phyloP scores from a whole-genome alignment of 2,329 filamentous ascomycete species.

The Chalaropsis thielavioides region DNA sequence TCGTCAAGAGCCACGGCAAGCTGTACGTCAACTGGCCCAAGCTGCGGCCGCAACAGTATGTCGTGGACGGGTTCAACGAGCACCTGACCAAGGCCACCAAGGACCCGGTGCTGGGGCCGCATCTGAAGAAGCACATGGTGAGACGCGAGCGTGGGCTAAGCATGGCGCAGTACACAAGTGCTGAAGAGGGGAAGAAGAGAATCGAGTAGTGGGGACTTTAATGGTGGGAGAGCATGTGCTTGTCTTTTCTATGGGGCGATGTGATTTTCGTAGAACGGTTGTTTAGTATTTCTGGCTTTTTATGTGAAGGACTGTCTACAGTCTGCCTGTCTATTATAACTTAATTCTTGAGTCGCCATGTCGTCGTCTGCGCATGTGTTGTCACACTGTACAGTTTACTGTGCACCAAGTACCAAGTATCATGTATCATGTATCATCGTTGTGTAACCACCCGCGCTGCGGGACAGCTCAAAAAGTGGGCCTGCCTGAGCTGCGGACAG shows the following conservation, averaged over 20 bases:
- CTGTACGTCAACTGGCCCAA: conserved; percentile 98
- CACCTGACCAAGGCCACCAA: conserved; percentile 70
- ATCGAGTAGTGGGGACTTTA: conserved; percentile 67
- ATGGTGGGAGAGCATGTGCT: no score
- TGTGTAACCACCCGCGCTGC: no score
- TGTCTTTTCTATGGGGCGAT: background rate
- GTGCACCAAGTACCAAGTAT: no score
- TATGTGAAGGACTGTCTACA: background rate
- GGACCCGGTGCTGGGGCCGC: conserved; percentile 63
- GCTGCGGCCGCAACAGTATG: conserved; percentile 75
- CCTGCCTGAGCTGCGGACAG: no score
- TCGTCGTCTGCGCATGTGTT: background rate
- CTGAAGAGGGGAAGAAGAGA: conserved; percentile 97
- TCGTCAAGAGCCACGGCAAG: conserved; percentile 74
- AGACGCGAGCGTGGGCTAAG: conserved; percentile 72
- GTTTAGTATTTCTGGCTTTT: background rate
- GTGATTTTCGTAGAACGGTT: background rate
- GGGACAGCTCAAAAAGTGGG: no score
- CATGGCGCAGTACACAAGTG: conserved; percentile 64
- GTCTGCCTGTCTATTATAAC: background rate
- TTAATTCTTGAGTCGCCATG: background rate
- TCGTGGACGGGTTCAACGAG: conserved; percentile 76
- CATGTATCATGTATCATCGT: no score
- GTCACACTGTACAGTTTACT: background rate
- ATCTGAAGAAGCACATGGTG: conserved; percentile 38